Conservation (phyloP, 345 rosid species). For the Bretschneidera sinensis region DNA sequence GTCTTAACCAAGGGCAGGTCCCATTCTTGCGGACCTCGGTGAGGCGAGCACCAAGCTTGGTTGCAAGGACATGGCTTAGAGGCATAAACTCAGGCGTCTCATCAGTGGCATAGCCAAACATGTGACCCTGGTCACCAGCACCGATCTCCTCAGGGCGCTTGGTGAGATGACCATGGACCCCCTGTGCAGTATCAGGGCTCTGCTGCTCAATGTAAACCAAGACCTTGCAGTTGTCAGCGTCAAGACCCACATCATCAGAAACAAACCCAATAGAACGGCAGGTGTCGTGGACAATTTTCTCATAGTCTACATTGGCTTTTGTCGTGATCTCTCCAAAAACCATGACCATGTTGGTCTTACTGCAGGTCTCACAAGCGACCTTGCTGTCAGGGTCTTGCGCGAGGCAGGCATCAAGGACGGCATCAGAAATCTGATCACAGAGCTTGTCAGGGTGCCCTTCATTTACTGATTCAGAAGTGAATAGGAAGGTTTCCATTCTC, state of each 20-base stretch:
- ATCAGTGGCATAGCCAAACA: slow-evolving; percentile 33
- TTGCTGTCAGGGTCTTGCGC: slow-evolving; percentile 39
- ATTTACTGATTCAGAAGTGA: slow-evolving; percentile 37
- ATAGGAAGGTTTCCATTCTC: slow-evolving; percentile 33
- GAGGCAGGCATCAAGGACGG: slow-evolving; percentile 37
- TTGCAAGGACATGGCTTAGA: slow-evolving; percentile 31
- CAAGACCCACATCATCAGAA: slow-evolving; percentile 36
- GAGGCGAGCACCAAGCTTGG: slow-evolving; percentile 33
- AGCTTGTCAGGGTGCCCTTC: slow-evolving; percentile 41
- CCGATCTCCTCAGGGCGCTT: slow-evolving; percentile 34
- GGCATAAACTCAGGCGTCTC: slow-evolving; percentile 42
- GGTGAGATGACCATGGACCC: slow-evolving; percentile 37
- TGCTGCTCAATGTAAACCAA: slow-evolving; percentile 32
- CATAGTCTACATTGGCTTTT: slow-evolving; percentile 30
- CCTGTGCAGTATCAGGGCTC: slow-evolving; percentile 37
- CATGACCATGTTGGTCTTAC: slow-evolving; percentile 37
- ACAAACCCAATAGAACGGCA: slow-evolving; percentile 33
- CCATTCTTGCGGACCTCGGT: slow-evolving; percentile 36
- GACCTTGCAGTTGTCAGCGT: slow-evolving; percentile 36
- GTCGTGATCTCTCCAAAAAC: slow-evolving; percentile 36
- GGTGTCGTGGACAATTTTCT: slow-evolving; percentile 37
- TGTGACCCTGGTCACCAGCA: slow-evolving; percentile 35
- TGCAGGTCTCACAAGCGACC: slow-evolving; percentile 35
- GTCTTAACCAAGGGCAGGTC: slow-evolving; percentile 33
- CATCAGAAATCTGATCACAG: slow-evolving; percentile 35